Evolutionary conservation across 2,329 filamentous ascomycete species (phyloP).

Genomic region (Aphanocladium album): DNA sequence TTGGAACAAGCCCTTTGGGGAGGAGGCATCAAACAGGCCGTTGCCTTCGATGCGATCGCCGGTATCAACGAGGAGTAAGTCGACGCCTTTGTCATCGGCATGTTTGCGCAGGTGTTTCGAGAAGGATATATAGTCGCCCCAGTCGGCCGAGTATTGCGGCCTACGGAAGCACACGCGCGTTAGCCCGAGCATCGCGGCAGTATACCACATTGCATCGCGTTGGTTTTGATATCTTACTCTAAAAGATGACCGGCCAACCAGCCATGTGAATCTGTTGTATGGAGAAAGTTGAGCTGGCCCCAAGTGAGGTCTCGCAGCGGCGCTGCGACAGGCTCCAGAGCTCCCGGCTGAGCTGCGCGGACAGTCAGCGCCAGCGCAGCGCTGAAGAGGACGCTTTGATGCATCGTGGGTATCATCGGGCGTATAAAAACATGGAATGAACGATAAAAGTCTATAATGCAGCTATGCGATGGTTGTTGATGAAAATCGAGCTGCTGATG

Average conservation of each 20-base stretch:
- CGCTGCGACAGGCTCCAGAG: conserved; percentile 69
- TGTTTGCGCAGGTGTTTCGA: conserved; percentile 72
- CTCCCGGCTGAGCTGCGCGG: conserved; percentile 66
- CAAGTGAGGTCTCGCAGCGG: conserved; percentile 81
- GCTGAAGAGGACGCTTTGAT: conserved; percentile 15
- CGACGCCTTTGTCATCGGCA: conserved; percentile 72
- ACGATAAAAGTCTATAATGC: conserved; percentile 11
- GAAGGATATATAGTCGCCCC: conserved; percentile 97
- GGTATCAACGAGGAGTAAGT: conserved; percentile 91
- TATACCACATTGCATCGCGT: conserved; percentile 12
- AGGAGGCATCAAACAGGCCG: conserved; percentile 85
- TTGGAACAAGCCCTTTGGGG: conserved; percentile 81
- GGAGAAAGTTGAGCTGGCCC: conserved; percentile 96
- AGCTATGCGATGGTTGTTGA: conserved; percentile 33
- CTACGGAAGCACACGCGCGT: conserved; percentile 33
- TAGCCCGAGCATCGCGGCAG: neutral
- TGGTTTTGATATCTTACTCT: conserved; percentile 53
- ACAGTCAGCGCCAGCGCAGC: conserved; percentile 31
- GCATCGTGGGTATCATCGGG: neutral
- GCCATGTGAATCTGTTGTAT: conserved; percentile 93
- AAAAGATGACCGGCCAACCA: conserved; percentile 92
- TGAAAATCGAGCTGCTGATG: neutral
- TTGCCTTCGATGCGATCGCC: conserved; percentile 93
- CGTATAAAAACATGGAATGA: neutral
- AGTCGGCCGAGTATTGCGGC: conserved; percentile 89